phyloP scores from a whole-genome alignment of 257 asterid genomes.

The Thymus mandschuricus region DNA sequence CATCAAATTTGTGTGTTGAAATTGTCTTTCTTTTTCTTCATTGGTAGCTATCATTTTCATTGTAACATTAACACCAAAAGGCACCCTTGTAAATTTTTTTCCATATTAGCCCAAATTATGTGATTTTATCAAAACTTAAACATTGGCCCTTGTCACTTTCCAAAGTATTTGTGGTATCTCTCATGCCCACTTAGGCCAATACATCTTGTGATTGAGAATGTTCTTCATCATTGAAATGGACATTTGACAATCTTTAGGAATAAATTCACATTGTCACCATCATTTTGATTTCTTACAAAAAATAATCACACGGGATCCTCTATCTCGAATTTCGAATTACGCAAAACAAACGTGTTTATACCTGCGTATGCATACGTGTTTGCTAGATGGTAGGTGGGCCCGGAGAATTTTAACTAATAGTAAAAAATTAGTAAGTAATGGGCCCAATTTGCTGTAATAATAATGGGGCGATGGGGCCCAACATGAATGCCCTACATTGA shows the following conservation, averaged over 20 bases:
- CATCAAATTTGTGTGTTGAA: slow-evolving; percentile 22
- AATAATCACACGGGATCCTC: no score
- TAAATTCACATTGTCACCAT: slow-evolving; percentile 16
- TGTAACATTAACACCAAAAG: slow-evolving; percentile 33
- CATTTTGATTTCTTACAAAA: no score
- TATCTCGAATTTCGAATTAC: no score
- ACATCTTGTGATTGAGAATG: slow-evolving; percentile 17
- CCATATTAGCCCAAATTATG: slow-evolving; percentile 32
- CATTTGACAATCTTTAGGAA: slow-evolving; percentile 1
- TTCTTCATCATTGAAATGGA: slow-evolving; percentile 9
- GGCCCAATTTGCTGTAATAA: not conserved
- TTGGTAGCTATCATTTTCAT: slow-evolving; percentile 28
- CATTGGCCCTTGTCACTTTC: slow-evolving; percentile 38
- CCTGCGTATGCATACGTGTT: not conserved
- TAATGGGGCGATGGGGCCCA: not conserved
- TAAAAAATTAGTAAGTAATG: not conserved
- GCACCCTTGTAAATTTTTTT: slow-evolving; percentile 25
- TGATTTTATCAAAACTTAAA: slow-evolving; percentile 17
- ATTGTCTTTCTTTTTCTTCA: slow-evolving; percentile 16
- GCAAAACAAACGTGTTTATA: no score
- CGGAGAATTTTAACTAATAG: not conserved
- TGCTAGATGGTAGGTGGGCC: not conserved
- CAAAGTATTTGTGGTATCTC: slow-evolving; percentile 18
- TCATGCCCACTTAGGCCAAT: slow-evolving; percentile 22
- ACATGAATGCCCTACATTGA: slow-evolving; percentile 5